phyloP scores from a whole-genome alignment of 768 basidiomycete species.

The Mycena vitilis region DNA sequence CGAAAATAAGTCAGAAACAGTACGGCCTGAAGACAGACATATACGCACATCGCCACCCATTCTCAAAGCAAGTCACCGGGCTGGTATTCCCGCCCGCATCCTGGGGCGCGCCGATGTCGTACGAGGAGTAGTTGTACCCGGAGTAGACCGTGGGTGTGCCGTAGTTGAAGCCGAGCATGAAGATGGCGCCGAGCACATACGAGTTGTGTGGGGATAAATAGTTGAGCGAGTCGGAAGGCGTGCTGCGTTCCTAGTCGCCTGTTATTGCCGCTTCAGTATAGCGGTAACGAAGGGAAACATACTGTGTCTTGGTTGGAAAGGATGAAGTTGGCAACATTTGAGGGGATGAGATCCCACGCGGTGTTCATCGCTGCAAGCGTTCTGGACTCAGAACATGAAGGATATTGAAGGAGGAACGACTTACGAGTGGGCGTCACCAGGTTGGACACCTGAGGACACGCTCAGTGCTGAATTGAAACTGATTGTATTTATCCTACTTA shows the following conservation, averaged over 20 bases:
- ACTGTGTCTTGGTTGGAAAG: conserved; percentile 31
- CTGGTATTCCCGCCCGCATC: conserved; percentile 38
- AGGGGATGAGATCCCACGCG: conserved; percentile 27
- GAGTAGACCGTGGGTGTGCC: conserved; percentile 31
- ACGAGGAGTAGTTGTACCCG: conserved; percentile 21
- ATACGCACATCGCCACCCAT: conserved; percentile 24
- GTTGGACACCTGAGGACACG: conserved; percentile 22
- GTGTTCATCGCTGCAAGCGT: conserved; percentile 25
- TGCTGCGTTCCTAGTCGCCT: conserved; percentile 25
- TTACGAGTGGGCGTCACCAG: conserved; percentile 25
- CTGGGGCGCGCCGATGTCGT: conserved; percentile 29
- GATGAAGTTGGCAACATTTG: conserved; percentile 27
- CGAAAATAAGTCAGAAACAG: conserved; percentile 29
- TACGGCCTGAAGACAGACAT: conserved; percentile 23
- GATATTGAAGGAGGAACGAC: conserved; percentile 9
- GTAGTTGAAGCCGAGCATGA: conserved; percentile 31
- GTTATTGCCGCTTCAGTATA: conserved; percentile 4
- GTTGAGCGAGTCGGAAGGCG: conserved; percentile 27
- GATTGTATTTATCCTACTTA: conserved; percentile 9
- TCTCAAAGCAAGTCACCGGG: conserved; percentile 39
- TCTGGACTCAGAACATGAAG: conserved; percentile 10
- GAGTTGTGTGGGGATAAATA: conserved; percentile 21
- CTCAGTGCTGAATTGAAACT: conserved; percentile 19
- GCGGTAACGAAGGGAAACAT: conserved; percentile 8
- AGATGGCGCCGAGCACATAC: conserved; percentile 28